phyloP scores from a whole-genome alignment of 805 yeast genomes.

The Ogataea populi-albae region DNA sequence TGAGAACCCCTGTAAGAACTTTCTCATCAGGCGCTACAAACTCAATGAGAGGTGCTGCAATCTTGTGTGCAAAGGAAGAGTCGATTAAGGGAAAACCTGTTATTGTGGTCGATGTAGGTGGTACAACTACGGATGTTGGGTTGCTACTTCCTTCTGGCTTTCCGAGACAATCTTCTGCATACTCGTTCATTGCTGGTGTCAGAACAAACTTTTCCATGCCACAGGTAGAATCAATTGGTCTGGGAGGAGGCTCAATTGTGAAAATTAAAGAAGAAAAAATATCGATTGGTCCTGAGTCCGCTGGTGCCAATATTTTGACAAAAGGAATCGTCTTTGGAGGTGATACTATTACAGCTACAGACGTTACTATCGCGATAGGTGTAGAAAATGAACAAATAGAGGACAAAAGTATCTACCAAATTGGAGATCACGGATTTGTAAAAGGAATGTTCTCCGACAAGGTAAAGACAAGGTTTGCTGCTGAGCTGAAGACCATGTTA shows the following conservation, averaged over 20 bases:
- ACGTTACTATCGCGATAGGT: constrained; percentile 37
- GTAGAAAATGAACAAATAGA: constrained; percentile 28
- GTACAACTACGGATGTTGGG: constrained; percentile 52
- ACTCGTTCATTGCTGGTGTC: constrained; percentile 45
- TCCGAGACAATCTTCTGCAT: constrained; percentile 45
- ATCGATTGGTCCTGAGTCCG: constrained; percentile 47
- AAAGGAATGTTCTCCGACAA: constrained; percentile 9
- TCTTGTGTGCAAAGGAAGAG: constrained; percentile 34
- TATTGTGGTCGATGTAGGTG: constrained; percentile 48
- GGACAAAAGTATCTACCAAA: constrained; percentile 23
- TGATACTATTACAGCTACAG: constrained; percentile 39
- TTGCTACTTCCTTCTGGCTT: constrained; percentile 43
- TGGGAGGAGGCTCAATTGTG: constrained; percentile 50
- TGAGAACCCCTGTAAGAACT: constrained; percentile 40
- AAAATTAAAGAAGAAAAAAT: constrained; percentile 23
- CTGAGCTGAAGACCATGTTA: constrained; percentile 26
- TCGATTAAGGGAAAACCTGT: constrained; percentile 30
- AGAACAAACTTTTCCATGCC: constrained; percentile 51
- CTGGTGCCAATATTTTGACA: constrained; percentile 39
- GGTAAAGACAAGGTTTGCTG: constrained; percentile 5
- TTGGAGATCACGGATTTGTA: constrained; percentile 28
- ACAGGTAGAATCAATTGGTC: constrained; percentile 46
- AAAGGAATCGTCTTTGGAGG: constrained; percentile 44
- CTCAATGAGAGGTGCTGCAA: constrained; percentile 45
- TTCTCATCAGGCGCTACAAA: constrained; percentile 48